Conservation (phyloP, 1,284 basidiomycete genomes). For the Cryptococcus jaspeensis region DNA sequence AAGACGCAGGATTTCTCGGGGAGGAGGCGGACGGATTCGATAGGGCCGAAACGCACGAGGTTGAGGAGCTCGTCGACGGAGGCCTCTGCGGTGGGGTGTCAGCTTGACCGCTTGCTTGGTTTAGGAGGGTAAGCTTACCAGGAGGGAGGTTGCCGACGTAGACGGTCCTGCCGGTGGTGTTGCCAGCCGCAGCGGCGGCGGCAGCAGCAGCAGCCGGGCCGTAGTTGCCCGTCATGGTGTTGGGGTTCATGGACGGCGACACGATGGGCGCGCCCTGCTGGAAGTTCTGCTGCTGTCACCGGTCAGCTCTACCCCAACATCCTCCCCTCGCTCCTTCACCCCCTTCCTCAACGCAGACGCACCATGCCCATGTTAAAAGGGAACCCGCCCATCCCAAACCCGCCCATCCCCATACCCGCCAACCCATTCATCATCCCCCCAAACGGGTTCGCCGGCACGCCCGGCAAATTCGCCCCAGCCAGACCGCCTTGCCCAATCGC, state of each 20-base stretch:
- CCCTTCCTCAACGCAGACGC: constrained; percentile 1
- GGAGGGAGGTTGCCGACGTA: constrained; percentile 92
- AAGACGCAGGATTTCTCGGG: constrained; percentile 98
- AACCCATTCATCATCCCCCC: constrained; percentile 55
- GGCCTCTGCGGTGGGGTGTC: constrained; percentile 64
- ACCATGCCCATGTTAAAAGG: constrained; percentile 30
- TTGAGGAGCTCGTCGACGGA: constrained; percentile 97
- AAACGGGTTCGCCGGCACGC: constrained; percentile 43
- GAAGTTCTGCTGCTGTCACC: constrained; percentile 13
- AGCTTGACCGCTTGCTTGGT: too few species aligned
- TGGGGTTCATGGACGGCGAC: constrained; percentile 64
- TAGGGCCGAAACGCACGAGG: constrained; percentile 95
- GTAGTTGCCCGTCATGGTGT: constrained; percentile 56
- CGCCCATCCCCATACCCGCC: constrained; percentile 20
- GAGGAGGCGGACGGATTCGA: constrained; percentile 92
- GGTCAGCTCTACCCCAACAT: neutral
- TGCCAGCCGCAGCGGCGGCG: constrained; percentile 66
- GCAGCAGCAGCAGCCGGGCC: constrained; percentile 67
- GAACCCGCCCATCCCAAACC: constrained; percentile 35
- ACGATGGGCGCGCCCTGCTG: constrained; percentile 50
- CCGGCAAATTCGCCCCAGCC: too few species aligned
- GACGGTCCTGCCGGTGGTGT: constrained; percentile 79
- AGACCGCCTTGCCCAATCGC: too few species aligned
- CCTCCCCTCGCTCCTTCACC: neutral
- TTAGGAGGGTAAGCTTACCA: constrained; percentile 25